Conservation (phyloP, 2,329 filamentous ascomycete genomes). For the Bimuria novae-zelandiae region DNA sequence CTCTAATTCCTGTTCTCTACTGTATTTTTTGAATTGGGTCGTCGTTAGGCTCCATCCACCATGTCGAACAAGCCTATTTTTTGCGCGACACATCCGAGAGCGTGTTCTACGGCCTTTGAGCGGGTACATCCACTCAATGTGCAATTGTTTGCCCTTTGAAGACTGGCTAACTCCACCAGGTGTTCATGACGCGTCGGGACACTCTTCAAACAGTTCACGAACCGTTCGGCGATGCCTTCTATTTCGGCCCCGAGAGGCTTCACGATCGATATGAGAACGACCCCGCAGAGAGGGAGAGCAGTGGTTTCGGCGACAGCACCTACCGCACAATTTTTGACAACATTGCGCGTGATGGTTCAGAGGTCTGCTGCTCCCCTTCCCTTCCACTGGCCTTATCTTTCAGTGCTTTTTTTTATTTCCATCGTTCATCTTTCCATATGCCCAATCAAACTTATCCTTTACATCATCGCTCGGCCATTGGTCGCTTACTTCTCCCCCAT, state of each 20-base stretch:
- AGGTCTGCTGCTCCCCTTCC: constrained; percentile 61
- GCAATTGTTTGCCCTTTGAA: too few species aligned
- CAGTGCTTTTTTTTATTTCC: constrained; percentile 6
- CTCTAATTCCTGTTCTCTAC: constrained; percentile 26
- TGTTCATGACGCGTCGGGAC: constrained; percentile 93
- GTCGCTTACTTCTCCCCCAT: constrained; percentile 21
- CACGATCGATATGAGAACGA: constrained; percentile 78
- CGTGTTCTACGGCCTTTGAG: constrained; percentile 97
- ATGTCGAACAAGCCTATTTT: constrained; percentile 87
- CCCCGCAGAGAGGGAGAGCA: constrained; percentile 56
- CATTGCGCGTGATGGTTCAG: constrained; percentile 71
- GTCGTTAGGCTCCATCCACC: constrained; percentile 15
- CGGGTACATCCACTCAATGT: constrained; percentile 66
- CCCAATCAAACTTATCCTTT: constrained; percentile 17
- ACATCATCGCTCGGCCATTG: constrained; percentile 15
- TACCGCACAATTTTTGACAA: constrained; percentile 78
- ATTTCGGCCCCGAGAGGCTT: constrained; percentile 90
- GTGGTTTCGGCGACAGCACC: constrained; percentile 71
- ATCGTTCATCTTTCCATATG: constrained; percentile 10
- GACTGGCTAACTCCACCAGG: constrained; percentile 45
- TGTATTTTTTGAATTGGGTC: constrained; percentile 11
- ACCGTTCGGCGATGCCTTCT: constrained; percentile 95
- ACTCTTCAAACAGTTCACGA: constrained; percentile 86
- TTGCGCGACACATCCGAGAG: constrained; percentile 88
- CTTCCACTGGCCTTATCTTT: not conserved